Conservation (phyloP, 2,329 filamentous ascomycete species). For the Coniochaeta ligniaria region DNA sequence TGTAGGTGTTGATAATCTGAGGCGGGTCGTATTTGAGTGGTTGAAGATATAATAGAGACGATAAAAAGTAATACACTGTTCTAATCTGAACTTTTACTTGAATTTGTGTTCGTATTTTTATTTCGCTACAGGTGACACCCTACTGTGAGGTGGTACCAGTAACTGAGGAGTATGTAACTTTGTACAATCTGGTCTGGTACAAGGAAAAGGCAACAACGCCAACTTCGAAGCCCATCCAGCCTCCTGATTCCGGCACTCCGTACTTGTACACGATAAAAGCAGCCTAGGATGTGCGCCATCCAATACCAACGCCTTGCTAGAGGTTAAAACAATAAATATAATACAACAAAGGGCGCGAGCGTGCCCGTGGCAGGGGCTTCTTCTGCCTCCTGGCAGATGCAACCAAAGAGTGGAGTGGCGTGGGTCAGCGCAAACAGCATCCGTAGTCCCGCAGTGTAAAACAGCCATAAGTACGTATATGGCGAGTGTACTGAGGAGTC, state of each 20-base stretch:
- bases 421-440: background rate
- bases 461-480: background rate
- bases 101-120: too few species aligned
- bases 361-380: background rate
- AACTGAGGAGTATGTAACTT: background rate
- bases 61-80: background rate
- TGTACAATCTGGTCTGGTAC: background rate
- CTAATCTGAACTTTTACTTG: background rate
- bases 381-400: background rate
- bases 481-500: background rate
- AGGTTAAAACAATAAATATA: slow-evolving; percentile 2
- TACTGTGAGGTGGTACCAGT: too few species aligned
- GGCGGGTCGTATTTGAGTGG: background rate
- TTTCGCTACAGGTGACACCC: background rate
- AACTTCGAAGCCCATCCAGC: background rate
- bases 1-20: background rate
- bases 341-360: background rate
- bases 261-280: background rate
- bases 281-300: background rate
- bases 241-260: background rate
- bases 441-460: background rate
- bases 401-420: background rate
- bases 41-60: background rate
- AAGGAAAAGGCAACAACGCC: background rate
- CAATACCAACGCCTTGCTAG: slow-evolving; percentile 5